Percentiles rank a stretch among this genome's conserved stretches.
Conservation (phyloP, 2,329 filamentous ascomycete species). For the Fusarium phyllophilum region DNA sequence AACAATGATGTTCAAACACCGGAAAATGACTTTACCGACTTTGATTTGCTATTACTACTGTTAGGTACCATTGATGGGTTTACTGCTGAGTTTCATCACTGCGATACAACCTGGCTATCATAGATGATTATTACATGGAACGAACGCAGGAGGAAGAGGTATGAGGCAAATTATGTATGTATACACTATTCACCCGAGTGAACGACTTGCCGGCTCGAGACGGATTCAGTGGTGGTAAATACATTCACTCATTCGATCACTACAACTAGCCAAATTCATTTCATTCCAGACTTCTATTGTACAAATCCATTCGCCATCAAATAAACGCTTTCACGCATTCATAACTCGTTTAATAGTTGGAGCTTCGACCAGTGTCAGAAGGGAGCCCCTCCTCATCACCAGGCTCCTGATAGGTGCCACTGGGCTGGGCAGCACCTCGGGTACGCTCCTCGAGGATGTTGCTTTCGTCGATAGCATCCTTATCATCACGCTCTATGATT, state of each 20-base stretch:
- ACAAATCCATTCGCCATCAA: not conserved
- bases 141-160: no score
- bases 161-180: not conserved
- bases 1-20: not conserved
- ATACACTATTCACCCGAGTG: accelerated
- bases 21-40: accelerated
- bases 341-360: conserved; percentile 2
- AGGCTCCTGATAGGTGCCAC: conserved; percentile 31
- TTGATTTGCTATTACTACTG: accelerated
- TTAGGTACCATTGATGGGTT: accelerated
- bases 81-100: no score
- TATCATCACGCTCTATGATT: conserved; percentile 22
- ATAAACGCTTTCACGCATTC: not conserved
- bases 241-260: no score
- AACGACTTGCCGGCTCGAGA: accelerated
- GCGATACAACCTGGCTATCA: accelerated
- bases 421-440: conserved; percentile 26
- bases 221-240: accelerated
- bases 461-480: conserved; percentile 30
- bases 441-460: conserved; percentile 38
- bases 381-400: conserved; percentile 36
- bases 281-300: not conserved
- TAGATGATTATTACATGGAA: no score
- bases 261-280: not conserved
- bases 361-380: conserved; percentile 32